These are phyloP conservation scores for Lecanicillium sp. DNA, from an alignment of 2,329 filamentous ascomycete genomes.

Conservation along the genomic window DNA sequence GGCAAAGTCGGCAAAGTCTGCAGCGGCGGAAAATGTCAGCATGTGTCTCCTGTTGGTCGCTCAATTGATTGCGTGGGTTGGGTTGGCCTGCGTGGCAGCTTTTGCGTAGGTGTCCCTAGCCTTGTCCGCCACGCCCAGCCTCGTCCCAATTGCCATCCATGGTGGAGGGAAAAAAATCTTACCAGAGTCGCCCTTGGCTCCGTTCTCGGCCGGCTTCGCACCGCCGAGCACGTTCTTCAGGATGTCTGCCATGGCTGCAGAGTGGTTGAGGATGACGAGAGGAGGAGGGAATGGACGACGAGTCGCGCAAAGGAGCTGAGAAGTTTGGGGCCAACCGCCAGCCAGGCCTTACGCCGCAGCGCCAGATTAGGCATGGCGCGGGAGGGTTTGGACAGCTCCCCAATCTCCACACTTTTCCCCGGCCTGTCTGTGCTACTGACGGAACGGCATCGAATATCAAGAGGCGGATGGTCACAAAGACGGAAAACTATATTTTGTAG, in stretches of 20 bases:
- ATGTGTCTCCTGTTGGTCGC: neutral
- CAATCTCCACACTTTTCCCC: neutral
- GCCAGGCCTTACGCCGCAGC: neutral
- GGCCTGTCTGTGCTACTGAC: neutral
- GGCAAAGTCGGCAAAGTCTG: constrained; percentile 94
- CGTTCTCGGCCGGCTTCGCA: constrained; percentile 47
- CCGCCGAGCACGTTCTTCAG: constrained; percentile 66
- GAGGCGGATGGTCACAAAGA: neutral
- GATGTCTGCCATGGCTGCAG: constrained; percentile 48
- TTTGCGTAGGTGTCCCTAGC: neutral
- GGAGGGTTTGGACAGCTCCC: neutral
- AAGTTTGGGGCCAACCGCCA: constrained; percentile 2
- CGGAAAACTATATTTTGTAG: neutral
- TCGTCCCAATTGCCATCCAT: constrained; percentile 1
- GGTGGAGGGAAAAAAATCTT: constrained; percentile 23
- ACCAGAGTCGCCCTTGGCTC: constrained; percentile 58
- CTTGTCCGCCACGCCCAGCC: neutral
- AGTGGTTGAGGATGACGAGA: constrained; percentile 19
- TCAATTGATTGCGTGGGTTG: neutral
- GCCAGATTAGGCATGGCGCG: constrained; percentile 12
- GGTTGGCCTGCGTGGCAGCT: neutral
- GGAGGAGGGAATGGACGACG: constrained; percentile 14
- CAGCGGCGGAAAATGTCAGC: constrained; percentile 22
- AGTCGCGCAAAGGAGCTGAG: constrained; percentile 10
- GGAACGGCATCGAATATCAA: neutral